Base-by-base conservation (phyloP, 768 basidiomycete species). In the Rickenella mellea region DNA sequence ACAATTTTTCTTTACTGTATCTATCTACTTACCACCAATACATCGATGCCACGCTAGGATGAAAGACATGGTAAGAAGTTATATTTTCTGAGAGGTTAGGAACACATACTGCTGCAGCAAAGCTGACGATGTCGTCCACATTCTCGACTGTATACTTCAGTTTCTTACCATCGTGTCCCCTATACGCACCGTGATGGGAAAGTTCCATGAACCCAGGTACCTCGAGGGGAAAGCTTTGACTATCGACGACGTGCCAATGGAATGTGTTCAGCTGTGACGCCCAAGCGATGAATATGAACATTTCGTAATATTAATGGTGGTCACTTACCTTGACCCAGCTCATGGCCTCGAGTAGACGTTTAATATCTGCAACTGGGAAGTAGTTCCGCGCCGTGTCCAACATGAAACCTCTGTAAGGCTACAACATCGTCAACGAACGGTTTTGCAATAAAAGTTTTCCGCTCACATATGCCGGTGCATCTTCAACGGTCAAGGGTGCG, bases 371-470 rank as follows among this genome's bases (percentile, higher is more conserved):
- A 3, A 81, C 75, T 4, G 78, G 67, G 59, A 78, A 81, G 59
- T 66, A 91, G 61, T 88, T 81, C 20, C 87, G 66, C 1, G 85
- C 67, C 0, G 87, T 90, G 55, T 91, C 88, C 10, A 91, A 69
- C 74, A 89, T 74, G 42, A 88, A 69, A 8, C 82, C 85, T 17
- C 88, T 74, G 55, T 80, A 84, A 0, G 80, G 79, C 80, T 83
- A 48, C 6, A 26, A 20, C n/a, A n/a, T n/a, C n/a, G n/a, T n/a
- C n/a, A n/a, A n/a, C n/a, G n/a, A n/a, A n/a, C n/a, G n/a, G n/a
- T n/a, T n/a, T n/a, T n/a, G n/a, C n/a, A 4, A 24, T 22, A 21
- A 15, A 14, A 27, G 30, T 17, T 17, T 14, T 17, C 7, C 31
- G 68, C 76, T 40, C 55, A 80, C 80, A 63, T 74, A 86, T 9